Percentiles rank a stretch among this genome's conserved stretches.
These are phyloP conservation scores for Trypanosoma scelopori DNA, from an alignment of 208 protist genomes.

Conservation along the genomic window DNA sequence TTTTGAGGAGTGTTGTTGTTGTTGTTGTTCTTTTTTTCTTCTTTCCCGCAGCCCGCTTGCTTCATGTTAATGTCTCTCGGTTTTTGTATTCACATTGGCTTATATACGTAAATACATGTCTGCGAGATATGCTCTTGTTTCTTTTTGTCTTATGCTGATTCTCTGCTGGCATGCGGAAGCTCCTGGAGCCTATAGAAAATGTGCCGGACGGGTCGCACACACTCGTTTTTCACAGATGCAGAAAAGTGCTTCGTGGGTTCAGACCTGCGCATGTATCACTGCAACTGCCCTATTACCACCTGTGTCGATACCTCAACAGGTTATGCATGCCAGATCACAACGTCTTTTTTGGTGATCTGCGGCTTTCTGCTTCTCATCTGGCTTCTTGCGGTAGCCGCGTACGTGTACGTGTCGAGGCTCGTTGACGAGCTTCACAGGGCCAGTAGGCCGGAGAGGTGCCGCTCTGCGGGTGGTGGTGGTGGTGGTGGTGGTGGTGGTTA, in stretches of 20 bases:
- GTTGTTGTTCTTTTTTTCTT: not conserved
- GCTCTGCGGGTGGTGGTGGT: slow-evolving; percentile 30
- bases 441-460: slow-evolving; percentile 25
- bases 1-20: no score
- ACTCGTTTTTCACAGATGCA: slow-evolving; percentile 78
- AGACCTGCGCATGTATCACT: slow-evolving; percentile 64
- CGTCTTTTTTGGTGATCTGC: slow-evolving; percentile 57
- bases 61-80: not conserved
- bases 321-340: slow-evolving; percentile 58
- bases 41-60: not conserved
- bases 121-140: not conserved
- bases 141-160: not conserved
- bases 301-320: slow-evolving; percentile 37
- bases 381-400: slow-evolving; percentile 57
- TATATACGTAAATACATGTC: no score
- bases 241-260: slow-evolving; percentile 66
- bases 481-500: slow-evolving; percentile 62
- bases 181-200: slow-evolving; percentile 12
- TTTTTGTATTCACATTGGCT: not conserved
- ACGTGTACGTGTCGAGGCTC: slow-evolving; percentile 65
- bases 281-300: slow-evolving; percentile 75
- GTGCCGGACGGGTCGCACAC: slow-evolving; percentile 48
- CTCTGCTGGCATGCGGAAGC: not conserved
- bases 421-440: slow-evolving; percentile 48
- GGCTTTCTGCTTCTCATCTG: slow-evolving; percentile 60